Percentiles rank a stretch among this genome's conserved stretches.
Conservation (phyloP, 352 stramenopile species). For the Phytopythium boreale region DNA sequence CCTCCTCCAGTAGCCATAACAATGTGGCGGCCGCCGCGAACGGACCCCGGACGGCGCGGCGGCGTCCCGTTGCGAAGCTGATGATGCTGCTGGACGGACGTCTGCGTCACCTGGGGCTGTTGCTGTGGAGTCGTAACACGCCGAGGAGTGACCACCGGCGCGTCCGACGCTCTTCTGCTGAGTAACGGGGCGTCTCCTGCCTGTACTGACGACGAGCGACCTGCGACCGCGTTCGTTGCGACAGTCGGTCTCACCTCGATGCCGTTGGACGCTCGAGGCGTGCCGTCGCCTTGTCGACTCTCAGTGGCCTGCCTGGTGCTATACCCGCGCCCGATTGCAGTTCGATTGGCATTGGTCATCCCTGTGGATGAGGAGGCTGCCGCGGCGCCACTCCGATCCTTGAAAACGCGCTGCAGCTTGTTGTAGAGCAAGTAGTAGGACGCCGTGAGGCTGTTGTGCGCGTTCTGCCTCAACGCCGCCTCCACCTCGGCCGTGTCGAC, state of each 20-base stretch:
- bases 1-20: conserved; percentile 28
- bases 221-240: not conserved
- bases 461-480: conserved; percentile 36
- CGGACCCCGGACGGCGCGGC: conserved; percentile 34
- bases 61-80: not conserved
- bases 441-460: conserved; percentile 68
- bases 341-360: conserved; percentile 7
- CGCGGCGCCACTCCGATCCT: conserved; percentile 17
- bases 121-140: conserved; percentile 3
- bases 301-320: not conserved
- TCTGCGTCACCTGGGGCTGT: conserved; percentile 3
- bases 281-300: not conserved
- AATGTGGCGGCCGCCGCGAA: conserved; percentile 46
- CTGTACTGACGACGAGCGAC: not conserved
- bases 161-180: not conserved
- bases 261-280: not conserved
- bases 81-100: not conserved
- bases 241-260: not conserved
- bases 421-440: conserved; percentile 77
- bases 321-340: not conserved
- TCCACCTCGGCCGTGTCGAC: conserved; percentile 39
- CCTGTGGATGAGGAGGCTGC: not conserved
- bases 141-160: conserved; percentile 10
- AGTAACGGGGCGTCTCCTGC: not conserved
- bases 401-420: conserved; percentile 45